Conservation (phyloP, 108 stramenopile species). For the Fistulifera pelliculosa region DNA sequence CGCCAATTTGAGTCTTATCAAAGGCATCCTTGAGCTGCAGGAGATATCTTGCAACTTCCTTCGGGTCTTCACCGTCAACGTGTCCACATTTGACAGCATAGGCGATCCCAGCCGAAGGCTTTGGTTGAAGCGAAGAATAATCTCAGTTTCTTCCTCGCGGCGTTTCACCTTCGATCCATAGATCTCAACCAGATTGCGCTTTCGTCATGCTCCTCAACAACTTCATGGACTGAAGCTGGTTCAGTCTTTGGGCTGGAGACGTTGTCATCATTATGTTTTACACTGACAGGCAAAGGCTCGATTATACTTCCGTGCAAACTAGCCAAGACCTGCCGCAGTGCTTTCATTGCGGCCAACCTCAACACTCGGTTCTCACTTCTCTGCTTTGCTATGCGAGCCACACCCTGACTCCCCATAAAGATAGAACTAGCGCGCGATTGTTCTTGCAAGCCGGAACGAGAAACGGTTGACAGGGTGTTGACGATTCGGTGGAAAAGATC, state of each 20-base stretch:
- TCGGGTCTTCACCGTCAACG: conserved; percentile 66
- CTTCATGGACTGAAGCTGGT: conserved; percentile 1
- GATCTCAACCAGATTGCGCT: conserved; percentile 67
- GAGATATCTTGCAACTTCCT: conserved; percentile 82
- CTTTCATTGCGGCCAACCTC: conserved; percentile 72
- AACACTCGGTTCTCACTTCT: conserved; percentile 65
- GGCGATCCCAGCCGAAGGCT: conserved; percentile 83
- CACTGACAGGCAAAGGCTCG: conserved; percentile 34
- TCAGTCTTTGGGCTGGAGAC: background rate
- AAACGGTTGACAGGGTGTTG: conserved; percentile 80
- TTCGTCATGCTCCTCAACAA: conserved; percentile 10
- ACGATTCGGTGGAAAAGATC: conserved; percentile 93
- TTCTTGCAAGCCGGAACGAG: conserved; percentile 50
- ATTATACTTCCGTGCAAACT: conserved; percentile 75
- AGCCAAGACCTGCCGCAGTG: conserved; percentile 71
- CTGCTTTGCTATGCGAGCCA: conserved; percentile 51
- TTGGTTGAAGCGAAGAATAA: conserved; percentile 91
- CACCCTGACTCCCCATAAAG: conserved; percentile 33
- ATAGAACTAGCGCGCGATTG: conserved; percentile 11
- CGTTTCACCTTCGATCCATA: conserved; percentile 90
- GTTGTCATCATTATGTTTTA: background rate
- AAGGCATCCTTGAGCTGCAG: conserved; percentile 80
- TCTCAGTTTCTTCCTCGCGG: conserved; percentile 81
- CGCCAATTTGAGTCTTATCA: conserved; percentile 96
- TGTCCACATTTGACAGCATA: conserved; percentile 83